A percentile compares a stretch with the other conserved stretches of the same genome.
phyloP scores from a whole-genome alignment of 1,284 basidiomycete species.

The Takashimella koratensis region DNA sequence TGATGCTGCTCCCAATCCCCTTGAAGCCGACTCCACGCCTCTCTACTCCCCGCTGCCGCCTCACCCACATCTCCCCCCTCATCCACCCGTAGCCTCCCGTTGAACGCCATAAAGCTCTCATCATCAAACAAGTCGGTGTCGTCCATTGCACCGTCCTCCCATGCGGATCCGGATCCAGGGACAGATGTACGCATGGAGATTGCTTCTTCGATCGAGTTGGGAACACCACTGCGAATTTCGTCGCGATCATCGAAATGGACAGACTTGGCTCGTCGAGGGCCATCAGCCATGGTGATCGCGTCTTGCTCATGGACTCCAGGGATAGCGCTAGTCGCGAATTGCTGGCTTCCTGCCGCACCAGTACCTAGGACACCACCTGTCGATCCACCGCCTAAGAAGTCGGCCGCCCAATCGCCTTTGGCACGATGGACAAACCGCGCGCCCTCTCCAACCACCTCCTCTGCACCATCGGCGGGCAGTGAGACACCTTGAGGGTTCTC shows the following conservation, averaged over 20 bases:
- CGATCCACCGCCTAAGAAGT: constrained; percentile 6
- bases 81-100: constrained; percentile 18
- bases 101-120: constrained; percentile 36
- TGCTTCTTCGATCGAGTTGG: constrained; percentile 52
- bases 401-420: constrained; percentile 20
- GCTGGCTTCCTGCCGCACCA: not conserved
- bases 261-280: constrained; percentile 34
- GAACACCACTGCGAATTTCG: constrained; percentile 21
- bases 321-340: not conserved
- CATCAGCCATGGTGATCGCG: constrained; percentile 24
- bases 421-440: constrained; percentile 41
- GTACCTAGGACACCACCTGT: not conserved
- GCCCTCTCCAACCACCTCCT: constrained; percentile 37
- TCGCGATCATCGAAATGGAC: constrained; percentile 44
- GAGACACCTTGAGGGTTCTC: constrained; percentile 53
- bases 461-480: not conserved
- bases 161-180: constrained; percentile 36
- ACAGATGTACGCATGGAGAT: constrained; percentile 31
- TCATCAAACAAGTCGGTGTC: constrained; percentile 33
- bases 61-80: not conserved
- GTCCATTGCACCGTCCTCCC: constrained; percentile 44
- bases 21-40: constrained; percentile 65
- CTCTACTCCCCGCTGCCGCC: constrained; percentile 3
- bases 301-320: constrained; percentile 14
- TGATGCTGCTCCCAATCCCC: constrained; percentile 72